Conservation (phyloP, 306 rosid species). For the Aeschynomene evenia region DNA sequence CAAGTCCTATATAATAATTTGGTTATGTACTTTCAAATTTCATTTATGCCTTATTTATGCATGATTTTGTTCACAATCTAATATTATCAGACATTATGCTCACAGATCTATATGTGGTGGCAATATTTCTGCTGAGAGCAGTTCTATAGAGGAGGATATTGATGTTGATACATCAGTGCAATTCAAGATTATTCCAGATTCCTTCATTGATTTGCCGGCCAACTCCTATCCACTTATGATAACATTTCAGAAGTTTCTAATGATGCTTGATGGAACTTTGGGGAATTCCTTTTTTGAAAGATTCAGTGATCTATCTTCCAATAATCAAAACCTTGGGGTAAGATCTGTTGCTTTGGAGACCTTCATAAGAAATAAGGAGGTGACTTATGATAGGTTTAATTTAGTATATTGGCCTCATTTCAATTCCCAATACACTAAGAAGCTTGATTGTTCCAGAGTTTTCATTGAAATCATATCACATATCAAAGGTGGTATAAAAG, state of each 20-base stretch:
- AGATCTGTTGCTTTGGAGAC: constrained; percentile 39
- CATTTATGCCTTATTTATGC: not conserved
- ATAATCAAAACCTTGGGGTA: not conserved
- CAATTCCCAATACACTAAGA: constrained; percentile 37
- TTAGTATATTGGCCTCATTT: constrained; percentile 71
- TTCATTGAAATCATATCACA: constrained; percentile 71
- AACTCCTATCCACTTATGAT: constrained; percentile 58
- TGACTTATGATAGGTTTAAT: constrained; percentile 55
- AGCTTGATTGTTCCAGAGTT: constrained; percentile 51
- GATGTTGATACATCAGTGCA: constrained; percentile 29
- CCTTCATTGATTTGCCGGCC: constrained; percentile 45
- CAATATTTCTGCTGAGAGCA: not conserved
- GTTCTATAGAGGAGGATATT: constrained; percentile 30
- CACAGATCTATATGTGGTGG: constrained; percentile 39
- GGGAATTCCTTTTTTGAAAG: constrained; percentile 57
- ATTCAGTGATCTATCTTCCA: constrained; percentile 13
- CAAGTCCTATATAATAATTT: no score
- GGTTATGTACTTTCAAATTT: not conserved
- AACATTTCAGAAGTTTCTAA: constrained; percentile 63
- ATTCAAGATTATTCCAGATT: constrained; percentile 46
- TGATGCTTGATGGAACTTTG: constrained; percentile 69
- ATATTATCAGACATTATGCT: no score
- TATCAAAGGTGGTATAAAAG: constrained; percentile 59
- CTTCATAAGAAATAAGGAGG: constrained; percentile 49
- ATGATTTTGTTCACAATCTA: not conserved